Evolutionary conservation across 495 filamentous ascomycete species (phyloP).

Genomic region (Lophiotrema nucula): DNA sequence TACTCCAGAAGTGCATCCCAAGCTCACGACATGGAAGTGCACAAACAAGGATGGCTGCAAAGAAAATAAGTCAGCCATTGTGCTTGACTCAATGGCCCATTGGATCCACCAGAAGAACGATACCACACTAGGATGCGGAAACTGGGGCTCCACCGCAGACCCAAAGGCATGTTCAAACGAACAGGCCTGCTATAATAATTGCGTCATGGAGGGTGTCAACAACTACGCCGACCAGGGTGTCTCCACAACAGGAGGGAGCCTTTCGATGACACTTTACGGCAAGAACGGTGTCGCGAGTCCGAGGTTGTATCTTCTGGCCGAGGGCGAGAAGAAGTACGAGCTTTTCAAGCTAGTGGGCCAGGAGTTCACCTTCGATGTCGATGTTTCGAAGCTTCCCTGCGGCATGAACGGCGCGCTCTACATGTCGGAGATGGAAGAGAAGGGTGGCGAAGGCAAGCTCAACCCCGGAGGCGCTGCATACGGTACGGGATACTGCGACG

Average conservation of each 20-base stretch:
- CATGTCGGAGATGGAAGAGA: conserved; percentile 59
- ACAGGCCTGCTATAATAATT: conserved; percentile 33
- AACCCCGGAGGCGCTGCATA: conserved; percentile 64
- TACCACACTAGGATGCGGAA: conserved; percentile 25
- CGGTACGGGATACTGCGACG: conserved; percentile 71
- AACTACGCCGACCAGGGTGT: conserved; percentile 39
- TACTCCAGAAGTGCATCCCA: conserved; percentile 35
- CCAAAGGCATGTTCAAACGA: conserved; percentile 28
- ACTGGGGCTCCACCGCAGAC: conserved; percentile 30
- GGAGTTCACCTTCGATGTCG: conserved; percentile 64
- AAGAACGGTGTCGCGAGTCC: conserved; percentile 32
- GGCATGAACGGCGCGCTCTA: conserved; percentile 71
- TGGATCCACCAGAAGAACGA: conserved; percentile 34
- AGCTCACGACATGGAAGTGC: conserved; percentile 37
- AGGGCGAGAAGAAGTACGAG: conserved; percentile 57
- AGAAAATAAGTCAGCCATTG: conserved; percentile 35
- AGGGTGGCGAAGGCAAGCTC: conserved; percentile 45
- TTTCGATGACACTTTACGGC: conserved; percentile 33
- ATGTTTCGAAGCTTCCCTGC: conserved; percentile 61
- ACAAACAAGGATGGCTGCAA: conserved; percentile 37
- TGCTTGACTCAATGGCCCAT: conserved; percentile 38
- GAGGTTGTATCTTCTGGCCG: conserved; percentile 42
- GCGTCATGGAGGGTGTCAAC: conserved; percentile 36
- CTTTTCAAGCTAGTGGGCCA: conserved; percentile 56
- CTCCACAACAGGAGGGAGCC: conserved; percentile 27